phyloP scores from a whole-genome alignment of 1,284 basidiomycete species.

The Rhodotorula sp. region DNA sequence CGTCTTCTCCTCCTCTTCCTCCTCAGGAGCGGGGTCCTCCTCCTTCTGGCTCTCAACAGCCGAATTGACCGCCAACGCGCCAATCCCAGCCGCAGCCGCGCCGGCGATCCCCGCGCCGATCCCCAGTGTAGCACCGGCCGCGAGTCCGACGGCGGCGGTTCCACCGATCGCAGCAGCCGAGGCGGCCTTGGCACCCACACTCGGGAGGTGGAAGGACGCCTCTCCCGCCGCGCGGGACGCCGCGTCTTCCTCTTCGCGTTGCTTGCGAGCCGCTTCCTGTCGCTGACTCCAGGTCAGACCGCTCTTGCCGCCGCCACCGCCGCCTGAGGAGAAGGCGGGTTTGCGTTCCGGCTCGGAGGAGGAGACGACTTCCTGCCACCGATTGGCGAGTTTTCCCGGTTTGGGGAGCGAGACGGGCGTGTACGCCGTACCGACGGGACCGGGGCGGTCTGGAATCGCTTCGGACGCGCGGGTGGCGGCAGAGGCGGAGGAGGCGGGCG shows the following conservation, averaged over 20 bases:
- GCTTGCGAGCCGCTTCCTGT: conserved; percentile 80
- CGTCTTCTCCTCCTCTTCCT: conserved; percentile 19
- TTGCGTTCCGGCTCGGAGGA: neutral
- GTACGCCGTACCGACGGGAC: conserved; percentile 67
- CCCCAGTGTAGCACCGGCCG: conserved; percentile 46
- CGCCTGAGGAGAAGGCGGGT: neutral
- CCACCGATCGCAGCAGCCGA: conserved; percentile 40
- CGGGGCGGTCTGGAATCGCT: conserved; percentile 39
- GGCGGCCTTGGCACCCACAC: conserved; percentile 46
- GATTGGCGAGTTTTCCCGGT: conserved; percentile 82
- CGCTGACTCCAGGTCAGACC: conserved; percentile 81
- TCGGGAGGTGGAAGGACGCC: conserved; percentile 48
- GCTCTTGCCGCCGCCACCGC: conserved; percentile 35
- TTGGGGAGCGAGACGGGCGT: conserved; percentile 76
- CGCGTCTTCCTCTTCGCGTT: conserved; percentile 74
- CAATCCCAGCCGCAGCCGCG: conserved; percentile 48
- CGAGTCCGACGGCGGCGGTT: conserved; percentile 14
- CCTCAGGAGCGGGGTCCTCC: conserved; percentile 1
- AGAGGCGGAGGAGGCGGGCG: conserved; percentile 54
- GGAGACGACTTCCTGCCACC: conserved; percentile 58
- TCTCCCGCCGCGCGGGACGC: conserved; percentile 56
- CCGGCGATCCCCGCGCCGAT: conserved; percentile 48
- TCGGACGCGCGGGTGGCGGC: conserved; percentile 50
- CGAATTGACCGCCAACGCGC: conserved; percentile 9
- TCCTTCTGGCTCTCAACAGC: conserved; percentile 15